Evolutionary conservation across 306 rosid genomes (phyloP), one percentile per base, ranked within the genome.

Genomic region (Begonia peltatifolia): DNA sequence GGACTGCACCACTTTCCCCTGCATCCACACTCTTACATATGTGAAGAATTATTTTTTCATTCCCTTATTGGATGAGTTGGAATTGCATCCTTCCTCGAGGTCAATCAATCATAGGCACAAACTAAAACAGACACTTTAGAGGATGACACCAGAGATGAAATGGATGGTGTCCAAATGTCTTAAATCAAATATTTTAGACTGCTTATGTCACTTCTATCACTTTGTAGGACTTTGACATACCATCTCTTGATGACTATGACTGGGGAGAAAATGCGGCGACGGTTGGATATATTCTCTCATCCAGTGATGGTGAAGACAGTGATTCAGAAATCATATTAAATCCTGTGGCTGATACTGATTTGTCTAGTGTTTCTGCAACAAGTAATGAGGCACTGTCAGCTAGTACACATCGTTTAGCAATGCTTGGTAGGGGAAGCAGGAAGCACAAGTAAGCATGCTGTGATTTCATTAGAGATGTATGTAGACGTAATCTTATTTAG

Each of bases 261-360:
- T 78, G 81, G 88, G 64, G 64, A 20, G 60, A 58, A 25, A 66
- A 58, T 59, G 90, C 63, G 35, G 79, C 41, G 54, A 23, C 76
- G 44, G 10, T 59, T 46, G 76, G 73, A 12, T 69, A 60, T 23
- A 57, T 44, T 18, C 20, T 69, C 60, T 83, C 79, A 42, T 85
- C 90, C 44, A 89, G 95, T 49, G 94, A 86, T 0, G 84, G 74
- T 9, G 96, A 88, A 54, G 88, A 78, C 46, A 80, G 76, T 58
- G 97, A 89, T 54, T 50, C 73, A 0, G 97, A 89, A 23, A 51
- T 66, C 23, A 52, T 76, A 46, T 68, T 89, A 10, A 57, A 68
- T 53, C 83, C 90, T 0, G 62, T 80, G 38, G 58, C 62, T 55
- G 95, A 85, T 67, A 23, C 76, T 66, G 97, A 89, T 61, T 72